A percentile compares a stretch with the other conserved stretches of the same genome.
These are phyloP conservation scores for Spinacia oleracea DNA, from an alignment of 179 eudicot species.

Conservation along the genomic window DNA sequence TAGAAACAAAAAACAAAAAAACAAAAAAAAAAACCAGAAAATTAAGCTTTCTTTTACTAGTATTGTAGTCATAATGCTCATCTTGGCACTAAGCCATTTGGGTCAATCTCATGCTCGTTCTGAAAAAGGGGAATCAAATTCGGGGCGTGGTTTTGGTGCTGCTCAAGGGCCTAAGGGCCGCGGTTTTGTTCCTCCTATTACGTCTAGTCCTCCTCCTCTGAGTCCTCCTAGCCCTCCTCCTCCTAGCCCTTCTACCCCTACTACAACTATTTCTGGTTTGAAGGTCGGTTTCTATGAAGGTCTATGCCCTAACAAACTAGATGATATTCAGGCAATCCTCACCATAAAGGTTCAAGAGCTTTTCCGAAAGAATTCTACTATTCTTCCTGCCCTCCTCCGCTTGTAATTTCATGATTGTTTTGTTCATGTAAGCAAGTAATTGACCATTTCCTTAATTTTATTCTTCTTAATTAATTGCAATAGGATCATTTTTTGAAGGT, in stretches of 20 bases:
- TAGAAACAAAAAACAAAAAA: not conserved
- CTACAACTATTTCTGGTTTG: not conserved
- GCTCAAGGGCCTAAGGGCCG: not conserved
- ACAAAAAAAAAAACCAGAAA: not conserved
- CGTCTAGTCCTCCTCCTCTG: not conserved
- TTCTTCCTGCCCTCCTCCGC: not conserved
- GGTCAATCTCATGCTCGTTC: not conserved
- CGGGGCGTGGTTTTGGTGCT: not conserved
- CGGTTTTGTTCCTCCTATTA: not conserved
- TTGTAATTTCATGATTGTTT: no score
- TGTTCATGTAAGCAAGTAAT: conserved; percentile 23
- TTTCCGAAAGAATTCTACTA: not conserved
- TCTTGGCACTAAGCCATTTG: not conserved
- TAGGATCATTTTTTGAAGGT: no score
- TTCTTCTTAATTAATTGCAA: no score
- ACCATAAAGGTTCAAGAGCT: not conserved
- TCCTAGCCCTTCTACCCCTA: not conserved
- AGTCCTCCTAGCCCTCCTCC: not conserved
- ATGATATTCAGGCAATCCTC: not conserved
- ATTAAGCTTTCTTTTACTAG: not conserved
- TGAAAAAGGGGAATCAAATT: not conserved
- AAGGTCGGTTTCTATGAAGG: not conserved
- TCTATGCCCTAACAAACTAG: not conserved
- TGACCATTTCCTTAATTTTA: no score
- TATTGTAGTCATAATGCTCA: not conserved